Evolutionary conservation across 805 yeast genomes (phyloP), one percentile per base, ranked within the genome.

Genomic region (Suhomyces emberorum): DNA sequence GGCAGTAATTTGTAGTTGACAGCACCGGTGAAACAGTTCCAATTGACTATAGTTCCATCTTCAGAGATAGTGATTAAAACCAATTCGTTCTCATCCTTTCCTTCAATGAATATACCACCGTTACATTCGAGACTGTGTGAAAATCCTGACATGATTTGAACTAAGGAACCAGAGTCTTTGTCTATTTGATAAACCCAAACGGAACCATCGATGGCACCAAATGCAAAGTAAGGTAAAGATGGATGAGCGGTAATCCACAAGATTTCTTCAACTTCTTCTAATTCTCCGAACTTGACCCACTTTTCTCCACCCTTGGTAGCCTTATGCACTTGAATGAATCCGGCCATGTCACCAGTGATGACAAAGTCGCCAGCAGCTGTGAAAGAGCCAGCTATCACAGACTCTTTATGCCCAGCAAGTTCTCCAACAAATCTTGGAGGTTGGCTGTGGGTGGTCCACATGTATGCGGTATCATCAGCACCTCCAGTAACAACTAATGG

Each of bases 261-360:
- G 7, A 93, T 77, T 65, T 93, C 99, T 49, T 86, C 95, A 29
- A 85, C 88, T 59, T 89, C 96, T 52, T 85, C 88, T 40, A 88
- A 65, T 41, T 80, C 79, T 18, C 79, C 83, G 43, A 75, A 67
- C 49, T 74, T 63, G 43, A 69, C 72, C 98, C 98, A 91, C 39
- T 77, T 76, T 57, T 89, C 88, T 19, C 95, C 96, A 30, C 83
- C 82, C 49, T 82, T 81, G 30, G 72, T 59, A 5, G 89, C 66
- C 54, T 79, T 76, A 66, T 81, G 85, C 11, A 88, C 77, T 48
- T 85, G 71, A 20, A 91, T 70, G 50, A 79, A 79, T 36, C 98
- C 98, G 37, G 80, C 80, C 99, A 93, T 93, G 62, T 95, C 99
- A 26, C 91, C 98, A 4, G 96, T 83, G 9, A 93, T 72, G 28